Percentiles rank a stretch among this genome's conserved stretches.
phyloP scores from a whole-genome alignment of 2,329 filamentous ascomycete genomes.

The Alternaria arbusti region DNA sequence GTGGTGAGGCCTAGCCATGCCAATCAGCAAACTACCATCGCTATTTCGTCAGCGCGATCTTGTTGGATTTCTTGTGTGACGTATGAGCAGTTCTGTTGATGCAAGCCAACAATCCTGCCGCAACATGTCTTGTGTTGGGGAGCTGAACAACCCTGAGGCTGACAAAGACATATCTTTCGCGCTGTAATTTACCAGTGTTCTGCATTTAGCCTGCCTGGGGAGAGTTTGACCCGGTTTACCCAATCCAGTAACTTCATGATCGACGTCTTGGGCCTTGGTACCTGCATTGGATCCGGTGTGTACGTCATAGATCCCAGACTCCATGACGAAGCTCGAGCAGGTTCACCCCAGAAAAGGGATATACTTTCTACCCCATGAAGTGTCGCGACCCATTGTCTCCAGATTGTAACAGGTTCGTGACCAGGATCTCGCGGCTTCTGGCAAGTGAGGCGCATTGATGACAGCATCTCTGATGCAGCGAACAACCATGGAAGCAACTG shows the following conservation, averaged over 20 bases:
- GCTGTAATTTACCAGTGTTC: slow-evolving; percentile 4
- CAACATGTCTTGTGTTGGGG: neutral
- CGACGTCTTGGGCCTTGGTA: slow-evolving; percentile 15
- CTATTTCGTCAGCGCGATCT: neutral
- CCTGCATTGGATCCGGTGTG: slow-evolving; percentile 12
- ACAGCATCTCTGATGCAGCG: neutral
- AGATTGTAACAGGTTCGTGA: neutral
- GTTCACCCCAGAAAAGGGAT: slow-evolving; percentile 3
- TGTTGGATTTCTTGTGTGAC: neutral
- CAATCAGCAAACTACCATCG: neutral
- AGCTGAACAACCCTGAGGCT: neutral
- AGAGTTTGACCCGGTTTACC: slow-evolving; percentile 6
- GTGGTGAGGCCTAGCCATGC: neutral
- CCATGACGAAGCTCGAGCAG: neutral
- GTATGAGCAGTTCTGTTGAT: neutral
- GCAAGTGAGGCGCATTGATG: neutral
- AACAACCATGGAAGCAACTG: slow-evolving; percentile 7
- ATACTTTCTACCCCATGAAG: slow-evolving; percentile 6
- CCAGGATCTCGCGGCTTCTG: neutral
- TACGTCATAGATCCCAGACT: slow-evolving; percentile 5
- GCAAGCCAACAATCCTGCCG: neutral
- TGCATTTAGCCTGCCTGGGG: neutral
- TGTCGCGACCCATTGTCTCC: neutral
- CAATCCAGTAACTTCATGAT: slow-evolving; percentile 5
- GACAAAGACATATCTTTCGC: neutral